Conservation (phyloP, 73 alveolate species). For the Symbiodinium pilosum region DNA sequence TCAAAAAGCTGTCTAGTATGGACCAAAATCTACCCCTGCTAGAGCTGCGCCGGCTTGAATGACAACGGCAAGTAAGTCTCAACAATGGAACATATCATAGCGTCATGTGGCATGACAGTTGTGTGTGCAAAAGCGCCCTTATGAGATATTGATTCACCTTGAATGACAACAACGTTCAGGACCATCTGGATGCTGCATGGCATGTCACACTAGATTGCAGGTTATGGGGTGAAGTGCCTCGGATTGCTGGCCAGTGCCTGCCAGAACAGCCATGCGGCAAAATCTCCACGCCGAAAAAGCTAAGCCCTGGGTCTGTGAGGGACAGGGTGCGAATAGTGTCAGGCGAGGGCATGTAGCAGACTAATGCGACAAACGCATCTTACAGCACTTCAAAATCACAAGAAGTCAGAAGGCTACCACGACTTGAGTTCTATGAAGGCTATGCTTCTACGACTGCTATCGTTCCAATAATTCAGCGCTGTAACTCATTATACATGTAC, state of each 20-base stretch:
- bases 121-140: neutral
- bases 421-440: neutral
- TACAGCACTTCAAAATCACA: too few species aligned
- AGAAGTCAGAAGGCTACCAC: too few species aligned
- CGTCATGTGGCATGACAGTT: neutral
- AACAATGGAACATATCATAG: neutral
- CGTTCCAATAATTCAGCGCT: neutral
- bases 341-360: neutral
- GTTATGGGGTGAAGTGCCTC: neutral
- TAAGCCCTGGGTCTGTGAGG: neutral
- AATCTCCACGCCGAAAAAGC: neutral
- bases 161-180: neutral
- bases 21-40: neutral
- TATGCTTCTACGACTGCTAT: neutral
- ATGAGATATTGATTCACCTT: neutral
- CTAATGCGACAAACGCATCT: too few species aligned
- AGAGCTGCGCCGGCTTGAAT: neutral
- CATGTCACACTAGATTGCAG: neutral
- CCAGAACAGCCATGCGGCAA: neutral
- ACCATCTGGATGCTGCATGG: neutral
- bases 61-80: neutral
- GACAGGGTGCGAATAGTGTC: neutral
- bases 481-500: neutral
- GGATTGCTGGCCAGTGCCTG: neutral
- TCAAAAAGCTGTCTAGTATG: neutral